Percentiles rank a stretch among this genome's conserved stretches.
Evolutionary conservation across 176 grass and related monocot genomes (phyloP).

Genomic region (Ananas comosus): DNA sequence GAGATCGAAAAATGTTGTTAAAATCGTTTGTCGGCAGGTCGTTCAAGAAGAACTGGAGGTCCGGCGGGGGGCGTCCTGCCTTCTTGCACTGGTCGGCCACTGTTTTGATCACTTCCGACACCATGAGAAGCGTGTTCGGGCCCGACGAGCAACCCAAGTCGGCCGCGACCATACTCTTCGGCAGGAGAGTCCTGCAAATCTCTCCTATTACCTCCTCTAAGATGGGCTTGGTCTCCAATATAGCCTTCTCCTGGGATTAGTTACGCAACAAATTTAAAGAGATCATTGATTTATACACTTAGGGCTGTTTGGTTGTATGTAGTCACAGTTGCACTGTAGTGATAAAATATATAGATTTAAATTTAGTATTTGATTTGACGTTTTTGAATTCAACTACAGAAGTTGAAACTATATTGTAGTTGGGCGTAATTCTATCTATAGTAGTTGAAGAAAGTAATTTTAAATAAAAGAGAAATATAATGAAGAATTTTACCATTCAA

Average conservation of each 20-base stretch:
- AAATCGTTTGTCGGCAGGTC: constrained; percentile 51
- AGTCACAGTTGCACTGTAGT: too few relatives aligned
- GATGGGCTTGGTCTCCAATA: constrained; percentile 14
- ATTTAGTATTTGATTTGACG: too few relatives aligned
- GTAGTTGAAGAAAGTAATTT: too few relatives aligned
- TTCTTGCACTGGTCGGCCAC: not conserved
- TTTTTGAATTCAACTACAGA: too few relatives aligned
- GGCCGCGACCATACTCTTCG: constrained; percentile 23
- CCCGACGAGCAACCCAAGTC: constrained; percentile 43
- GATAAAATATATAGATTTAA: too few relatives aligned
- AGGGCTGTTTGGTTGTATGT: too few relatives aligned
- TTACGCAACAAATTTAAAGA: too few relatives aligned
- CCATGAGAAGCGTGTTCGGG: constrained; percentile 29
- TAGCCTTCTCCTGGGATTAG: constrained; percentile 27
- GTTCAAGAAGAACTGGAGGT: constrained; percentile 65
- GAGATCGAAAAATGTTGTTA: constrained; percentile 38
- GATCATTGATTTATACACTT: too few relatives aligned
- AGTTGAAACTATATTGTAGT: too few relatives aligned
- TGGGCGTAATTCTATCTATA: too few relatives aligned
- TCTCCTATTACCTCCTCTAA: constrained; percentile 17
- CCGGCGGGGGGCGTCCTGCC: not conserved
- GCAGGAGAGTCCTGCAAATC: constrained; percentile 2
- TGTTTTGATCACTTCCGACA: constrained; percentile 14
- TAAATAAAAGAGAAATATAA: too few relatives aligned
- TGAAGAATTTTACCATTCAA: too few relatives aligned